These are phyloP conservation scores for Nephelium lappaceum DNA, from an alignment of 345 rosid genomes.

Conservation along the genomic window DNA sequence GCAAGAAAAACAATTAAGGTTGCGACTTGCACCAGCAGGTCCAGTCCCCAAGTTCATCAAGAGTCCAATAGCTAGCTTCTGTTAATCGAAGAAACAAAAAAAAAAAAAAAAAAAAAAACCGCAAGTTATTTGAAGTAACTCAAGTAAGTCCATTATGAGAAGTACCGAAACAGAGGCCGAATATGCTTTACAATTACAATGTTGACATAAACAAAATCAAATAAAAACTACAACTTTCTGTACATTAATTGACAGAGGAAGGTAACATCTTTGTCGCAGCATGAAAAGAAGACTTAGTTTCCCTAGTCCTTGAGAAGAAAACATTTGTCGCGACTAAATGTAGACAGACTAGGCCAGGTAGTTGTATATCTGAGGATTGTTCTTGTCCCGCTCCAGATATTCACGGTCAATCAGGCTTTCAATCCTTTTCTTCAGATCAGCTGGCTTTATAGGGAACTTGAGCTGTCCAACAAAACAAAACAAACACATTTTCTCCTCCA, in stretches of 20 bases:
- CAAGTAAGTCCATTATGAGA: slow-evolving; percentile 8
- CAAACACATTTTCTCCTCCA: not conserved
- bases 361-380: slow-evolving; percentile 95
- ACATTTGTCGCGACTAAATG: not conserved
- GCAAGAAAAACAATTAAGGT: not conserved
- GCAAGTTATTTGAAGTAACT: slow-evolving; percentile 15
- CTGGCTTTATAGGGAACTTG: slow-evolving; percentile 93
- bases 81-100: not conserved
- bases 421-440: slow-evolving; percentile 96
- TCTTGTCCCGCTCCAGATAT: slow-evolving; percentile 98
- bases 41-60: too few relatives aligned
- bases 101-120: too few relatives aligned
- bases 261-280: slow-evolving; percentile 9
- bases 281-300: not conserved
- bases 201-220: slow-evolving; percentile 25
- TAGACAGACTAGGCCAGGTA: slow-evolving; percentile 64
- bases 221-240: slow-evolving; percentile 32
- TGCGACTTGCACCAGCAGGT: too few relatives aligned
- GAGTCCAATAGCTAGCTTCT: not conserved
- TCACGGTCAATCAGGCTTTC: slow-evolving; percentile 96
- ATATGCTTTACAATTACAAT: slow-evolving; percentile 41
- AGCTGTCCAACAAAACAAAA: slow-evolving; percentile 56
- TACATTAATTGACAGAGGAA: slow-evolving; percentile 37
- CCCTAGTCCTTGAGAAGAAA: slow-evolving; percentile 29
- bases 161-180: slow-evolving; percentile 21